A percentile compares a stretch with the other conserved stretches of the same genome.
Conservation (phyloP, 176 grass and related monocot genomes). For the Pharus latifolius region DNA sequence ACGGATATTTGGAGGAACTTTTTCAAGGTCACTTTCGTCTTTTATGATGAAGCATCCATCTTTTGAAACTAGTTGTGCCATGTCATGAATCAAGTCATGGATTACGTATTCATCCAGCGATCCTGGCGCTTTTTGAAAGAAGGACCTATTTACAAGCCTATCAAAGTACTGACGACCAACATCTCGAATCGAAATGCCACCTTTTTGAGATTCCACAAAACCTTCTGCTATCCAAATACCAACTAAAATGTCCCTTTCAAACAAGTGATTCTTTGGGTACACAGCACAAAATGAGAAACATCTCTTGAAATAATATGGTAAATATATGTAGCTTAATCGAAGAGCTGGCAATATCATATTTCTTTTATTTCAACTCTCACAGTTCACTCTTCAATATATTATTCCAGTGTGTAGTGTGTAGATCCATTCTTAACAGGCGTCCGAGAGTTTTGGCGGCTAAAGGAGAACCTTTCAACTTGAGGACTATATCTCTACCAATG, state of each 20-base stretch:
- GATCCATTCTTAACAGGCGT: neutral
- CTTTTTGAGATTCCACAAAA: neutral
- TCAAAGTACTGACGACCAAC: neutral
- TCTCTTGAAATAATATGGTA: conserved; percentile 15
- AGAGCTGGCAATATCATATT: conserved; percentile 11
- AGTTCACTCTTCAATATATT: conserved; percentile 11
- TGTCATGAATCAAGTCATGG: conserved; percentile 28
- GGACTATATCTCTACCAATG: conserved; percentile 12
- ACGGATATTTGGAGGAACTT: neutral
- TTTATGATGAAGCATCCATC: neutral
- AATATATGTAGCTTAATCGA: too few relatives aligned
- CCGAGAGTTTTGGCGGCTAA: conserved; percentile 19
- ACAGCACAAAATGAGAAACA: conserved; percentile 26
- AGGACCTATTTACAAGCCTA: neutral
- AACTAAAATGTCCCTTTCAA: neutral
- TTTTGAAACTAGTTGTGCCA: neutral
- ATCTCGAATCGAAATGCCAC: neutral
- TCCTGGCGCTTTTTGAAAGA: too few relatives aligned
- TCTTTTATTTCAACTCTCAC: conserved; percentile 13
- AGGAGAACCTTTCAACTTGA: too few relatives aligned
- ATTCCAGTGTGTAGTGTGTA: neutral
- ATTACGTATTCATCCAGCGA: conserved; percentile 3
- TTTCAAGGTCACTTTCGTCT: neutral
- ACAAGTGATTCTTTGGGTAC: conserved; percentile 2
- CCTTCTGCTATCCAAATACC: neutral